phyloP scores from a whole-genome alignment of 2,329 filamentous ascomycete genomes.

The Monilinia laxa region DNA sequence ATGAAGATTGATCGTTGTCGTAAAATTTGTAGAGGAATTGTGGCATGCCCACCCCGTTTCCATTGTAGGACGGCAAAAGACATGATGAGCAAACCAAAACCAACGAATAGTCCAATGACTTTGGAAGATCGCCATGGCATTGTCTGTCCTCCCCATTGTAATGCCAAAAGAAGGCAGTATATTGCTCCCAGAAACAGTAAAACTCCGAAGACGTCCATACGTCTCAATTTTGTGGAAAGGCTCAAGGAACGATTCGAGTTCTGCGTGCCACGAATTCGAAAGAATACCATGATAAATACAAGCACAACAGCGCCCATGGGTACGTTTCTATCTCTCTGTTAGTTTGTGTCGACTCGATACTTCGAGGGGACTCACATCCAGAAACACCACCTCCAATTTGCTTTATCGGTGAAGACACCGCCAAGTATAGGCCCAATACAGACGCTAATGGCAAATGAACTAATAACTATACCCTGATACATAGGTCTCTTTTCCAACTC shows the following conservation, averaged over 20 bases:
- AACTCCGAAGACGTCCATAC: conserved; percentile 43
- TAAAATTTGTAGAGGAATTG: conserved; percentile 42
- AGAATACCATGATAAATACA: conserved; percentile 41
- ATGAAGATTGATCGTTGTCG: conserved; percentile 41
- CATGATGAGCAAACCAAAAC: conserved; percentile 37
- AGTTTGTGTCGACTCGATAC: neutral
- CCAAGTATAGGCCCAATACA: conserved; percentile 57
- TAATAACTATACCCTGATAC: conserved; percentile 23
- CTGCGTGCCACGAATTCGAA: conserved; percentile 45
- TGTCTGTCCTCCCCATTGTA: conserved; percentile 44
- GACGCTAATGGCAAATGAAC: conserved; percentile 15
- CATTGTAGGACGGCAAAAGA: conserved; percentile 38
- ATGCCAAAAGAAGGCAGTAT: conserved; percentile 43
- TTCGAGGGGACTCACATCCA: conserved; percentile 37
- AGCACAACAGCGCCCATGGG: conserved; percentile 42
- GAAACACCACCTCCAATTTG: conserved; percentile 41
- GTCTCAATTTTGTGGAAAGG: conserved; percentile 29
- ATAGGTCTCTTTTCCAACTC: conserved; percentile 14
- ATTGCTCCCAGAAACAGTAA: conserved; percentile 41
- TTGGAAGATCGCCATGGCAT: conserved; percentile 41
- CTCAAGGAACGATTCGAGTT: conserved; percentile 26
- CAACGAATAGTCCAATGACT: conserved; percentile 42
- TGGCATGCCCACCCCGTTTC: conserved; percentile 26
- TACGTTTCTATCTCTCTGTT: conserved; percentile 23
- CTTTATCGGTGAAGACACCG: conserved; percentile 57